Evolutionary conservation across 805 yeast species (phyloP).

Genomic region (Nadsonia fulvescens): DNA sequence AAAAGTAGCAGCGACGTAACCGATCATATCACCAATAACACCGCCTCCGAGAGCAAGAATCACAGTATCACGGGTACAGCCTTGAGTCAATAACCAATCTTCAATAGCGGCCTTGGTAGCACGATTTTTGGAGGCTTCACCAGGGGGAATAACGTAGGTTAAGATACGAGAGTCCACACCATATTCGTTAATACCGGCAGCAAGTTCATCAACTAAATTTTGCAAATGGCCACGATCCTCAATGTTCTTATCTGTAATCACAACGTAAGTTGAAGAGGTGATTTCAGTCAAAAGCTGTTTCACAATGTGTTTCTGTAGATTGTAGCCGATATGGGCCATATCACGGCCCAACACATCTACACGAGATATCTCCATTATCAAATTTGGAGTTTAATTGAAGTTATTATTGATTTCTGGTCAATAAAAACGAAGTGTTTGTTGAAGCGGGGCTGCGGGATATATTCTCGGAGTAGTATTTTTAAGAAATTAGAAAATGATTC

Average conservation of each 20-base stretch:
- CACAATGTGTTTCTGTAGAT: constrained; percentile 58
- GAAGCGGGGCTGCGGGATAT: no score
- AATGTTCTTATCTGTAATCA: constrained; percentile 75
- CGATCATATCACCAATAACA: constrained; percentile 97
- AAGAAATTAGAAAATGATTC: no score
- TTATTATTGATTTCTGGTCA: no score
- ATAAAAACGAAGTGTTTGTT: no score
- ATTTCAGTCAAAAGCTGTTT: constrained; percentile 39
- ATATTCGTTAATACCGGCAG: constrained; percentile 13
- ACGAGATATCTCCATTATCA: no score
- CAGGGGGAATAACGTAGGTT: constrained; percentile 68
- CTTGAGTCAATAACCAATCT: constrained; percentile 62
- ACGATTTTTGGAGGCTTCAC: constrained; percentile 79
- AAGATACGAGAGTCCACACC: constrained; percentile 38
- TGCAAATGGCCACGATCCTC: constrained; percentile 18
- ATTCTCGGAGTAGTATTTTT: no score
- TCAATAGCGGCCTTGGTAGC: constrained; percentile 84
- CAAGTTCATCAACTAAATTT: constrained; percentile 42
- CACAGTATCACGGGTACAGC: constrained; percentile 92
- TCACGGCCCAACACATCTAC: constrained; percentile 76
- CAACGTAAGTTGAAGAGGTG: constrained; percentile 79
- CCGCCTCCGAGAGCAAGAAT: constrained; percentile 95
- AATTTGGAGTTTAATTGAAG: no score
- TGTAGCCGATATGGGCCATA: constrained; percentile 78
- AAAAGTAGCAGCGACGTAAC: constrained; percentile 96